Evolutionary conservation across 2,329 filamentous ascomycete genomes (phyloP), one percentile per base, ranked within the genome.

Genomic region (Penicillium crustosum): DNA sequence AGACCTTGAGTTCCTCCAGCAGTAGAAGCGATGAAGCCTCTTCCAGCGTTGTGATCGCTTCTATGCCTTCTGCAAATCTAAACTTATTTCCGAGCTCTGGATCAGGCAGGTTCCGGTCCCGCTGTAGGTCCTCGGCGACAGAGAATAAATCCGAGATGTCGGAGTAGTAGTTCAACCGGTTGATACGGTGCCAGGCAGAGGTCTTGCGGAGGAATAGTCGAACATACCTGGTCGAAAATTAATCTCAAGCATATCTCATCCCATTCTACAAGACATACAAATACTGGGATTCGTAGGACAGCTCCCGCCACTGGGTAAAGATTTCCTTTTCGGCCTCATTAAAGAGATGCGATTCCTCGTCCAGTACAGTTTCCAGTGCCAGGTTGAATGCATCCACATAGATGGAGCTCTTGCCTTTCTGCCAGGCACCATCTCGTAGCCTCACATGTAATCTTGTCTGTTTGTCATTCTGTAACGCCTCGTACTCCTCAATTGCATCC

Each of bases 311-410:
- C 57, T 87, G 80, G 3, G 79, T 77, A 71, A 99, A 97, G 0
- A 97, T 82, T 15, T 83, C 79, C 68, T 82, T 84, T 74, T 99
- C 94, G 19, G 86, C 87, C 57, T 86, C 84, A 67, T 94, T 84
- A 71, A 97, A 99, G 0, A 99, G 78, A 74, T 96, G 91, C 0
- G 85, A 83, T 75, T 99, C 94, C 57, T 97, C 91, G 49, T 91
- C 87, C 13, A 97, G 77, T 4, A 99, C 94, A 0, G 91, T 96
- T 58, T 93, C 88, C 49, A 99, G 78, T 2, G 93, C 91, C 15
- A 97, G 80, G 69, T 96, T 96, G 80, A 99, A 99, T 0, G 94
- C 94, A 76, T 99, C 94, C 19, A 97, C 91, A 68, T 99, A 99
- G 55, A 99, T 91, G 1, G 93, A 97, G 68, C 88, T 95, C 71